phyloP scores from a whole-genome alignment of 495 filamentous ascomycete genomes.

The Neurospora sublineolata region DNA sequence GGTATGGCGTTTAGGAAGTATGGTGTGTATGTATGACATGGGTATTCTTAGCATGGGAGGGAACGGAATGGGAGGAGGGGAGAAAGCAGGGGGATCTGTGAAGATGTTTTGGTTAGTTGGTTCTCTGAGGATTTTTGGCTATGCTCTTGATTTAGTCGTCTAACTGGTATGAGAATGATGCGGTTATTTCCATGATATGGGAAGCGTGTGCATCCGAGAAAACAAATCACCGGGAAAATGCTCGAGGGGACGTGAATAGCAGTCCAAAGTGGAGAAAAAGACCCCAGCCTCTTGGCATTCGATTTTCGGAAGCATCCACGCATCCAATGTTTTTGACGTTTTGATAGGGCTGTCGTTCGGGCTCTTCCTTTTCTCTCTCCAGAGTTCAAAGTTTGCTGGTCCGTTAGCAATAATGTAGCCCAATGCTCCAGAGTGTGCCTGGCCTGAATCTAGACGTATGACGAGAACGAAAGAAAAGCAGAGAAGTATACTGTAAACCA shows the following conservation, averaged over 20 bases:
- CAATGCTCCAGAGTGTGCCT: background rate
- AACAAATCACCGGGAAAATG: background rate
- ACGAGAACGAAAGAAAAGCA: background rate
- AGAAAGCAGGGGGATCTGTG: no score
- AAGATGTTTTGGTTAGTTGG: no score
- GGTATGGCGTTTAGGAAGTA: no score
- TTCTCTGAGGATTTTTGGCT: background rate
- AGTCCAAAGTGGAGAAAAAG: background rate
- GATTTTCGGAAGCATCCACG: background rate
- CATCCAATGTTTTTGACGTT: background rate
- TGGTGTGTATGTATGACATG: no score
- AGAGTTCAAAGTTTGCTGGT: background rate
- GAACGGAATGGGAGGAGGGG: background rate
- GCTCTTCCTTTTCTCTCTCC: background rate
- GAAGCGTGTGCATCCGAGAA: background rate
- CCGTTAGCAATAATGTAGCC: background rate
- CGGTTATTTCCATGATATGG: background rate
- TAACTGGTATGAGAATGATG: background rate
- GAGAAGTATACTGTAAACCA: background rate
- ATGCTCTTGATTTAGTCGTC: background rate
- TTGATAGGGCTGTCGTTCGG: background rate
- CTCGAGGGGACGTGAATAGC: background rate
- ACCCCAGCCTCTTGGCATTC: background rate
- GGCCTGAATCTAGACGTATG: background rate
- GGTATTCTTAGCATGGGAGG: background rate